A percentile compares a stretch with the other conserved stretches of the same genome.
phyloP scores from a whole-genome alignment of 768 basidiomycete species.

The Psilocybe cubensis region DNA sequence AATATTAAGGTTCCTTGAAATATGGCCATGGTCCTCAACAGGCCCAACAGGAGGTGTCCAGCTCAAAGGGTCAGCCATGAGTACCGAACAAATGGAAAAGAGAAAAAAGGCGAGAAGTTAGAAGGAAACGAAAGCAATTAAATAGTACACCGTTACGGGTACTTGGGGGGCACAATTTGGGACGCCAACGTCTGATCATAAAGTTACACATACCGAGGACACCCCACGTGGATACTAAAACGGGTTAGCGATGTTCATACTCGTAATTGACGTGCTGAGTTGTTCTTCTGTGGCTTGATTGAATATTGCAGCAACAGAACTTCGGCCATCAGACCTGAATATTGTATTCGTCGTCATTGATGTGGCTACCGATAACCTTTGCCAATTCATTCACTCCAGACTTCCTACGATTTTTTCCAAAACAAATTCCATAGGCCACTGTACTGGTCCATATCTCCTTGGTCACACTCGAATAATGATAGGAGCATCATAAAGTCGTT shows the following conservation, averaged over 20 bases:
- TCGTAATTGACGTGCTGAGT: neutral
- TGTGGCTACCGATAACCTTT: neutral
- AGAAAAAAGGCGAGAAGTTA: neutral
- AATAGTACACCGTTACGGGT: neutral
- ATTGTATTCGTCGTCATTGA: neutral
- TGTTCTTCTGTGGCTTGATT: neutral
- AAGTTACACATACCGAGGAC: neutral
- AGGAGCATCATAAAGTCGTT: too few species aligned
- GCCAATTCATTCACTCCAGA: too few species aligned
- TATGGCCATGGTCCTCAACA: neutral
- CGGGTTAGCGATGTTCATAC: neutral
- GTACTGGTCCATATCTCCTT: too few species aligned
- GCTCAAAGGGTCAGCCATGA: neutral
- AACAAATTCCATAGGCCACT: too few species aligned
- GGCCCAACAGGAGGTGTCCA: neutral
- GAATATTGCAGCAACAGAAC: neutral
- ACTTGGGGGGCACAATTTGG: neutral
- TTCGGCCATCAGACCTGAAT: neutral
- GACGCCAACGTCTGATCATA: neutral
- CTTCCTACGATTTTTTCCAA: too few species aligned
- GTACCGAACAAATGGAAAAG: neutral
- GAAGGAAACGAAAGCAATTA: neutral
- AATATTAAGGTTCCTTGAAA: slow-evolving; percentile 4
- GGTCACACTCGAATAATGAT: too few species aligned
- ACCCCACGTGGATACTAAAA: neutral